Evolutionary conservation across 306 rosid species (phyloP).

Genomic region (Cotoneaster glaucophyllus): DNA sequence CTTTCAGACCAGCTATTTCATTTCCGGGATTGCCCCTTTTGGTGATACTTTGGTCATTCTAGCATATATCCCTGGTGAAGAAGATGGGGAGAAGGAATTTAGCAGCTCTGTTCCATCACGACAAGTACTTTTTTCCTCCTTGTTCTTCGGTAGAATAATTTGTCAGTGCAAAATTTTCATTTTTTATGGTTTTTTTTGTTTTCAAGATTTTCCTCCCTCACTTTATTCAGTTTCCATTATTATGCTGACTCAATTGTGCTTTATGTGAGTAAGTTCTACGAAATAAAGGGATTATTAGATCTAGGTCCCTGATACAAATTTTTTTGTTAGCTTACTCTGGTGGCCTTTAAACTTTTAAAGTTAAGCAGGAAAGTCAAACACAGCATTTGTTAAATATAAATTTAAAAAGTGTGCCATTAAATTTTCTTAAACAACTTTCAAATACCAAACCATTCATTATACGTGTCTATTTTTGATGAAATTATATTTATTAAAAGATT

Average conservation of each 20-base stretch:
- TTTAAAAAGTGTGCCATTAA: neutral
- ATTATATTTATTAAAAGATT: neutral
- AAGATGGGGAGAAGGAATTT: slow-evolving; percentile 79
- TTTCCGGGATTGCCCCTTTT: slow-evolving; percentile 94
- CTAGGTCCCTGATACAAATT: neutral
- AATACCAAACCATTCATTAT: neutral
- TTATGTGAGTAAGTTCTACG: neutral
- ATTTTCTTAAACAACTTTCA: neutral
- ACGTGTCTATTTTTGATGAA: neutral
- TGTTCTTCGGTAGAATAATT: neutral
- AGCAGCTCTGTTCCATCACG: slow-evolving; percentile 69
- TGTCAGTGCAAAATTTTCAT: neutral
- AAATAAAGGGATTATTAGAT: neutral
- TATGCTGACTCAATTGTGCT: neutral
- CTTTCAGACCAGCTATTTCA: slow-evolving; percentile 81
- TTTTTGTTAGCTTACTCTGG: neutral
- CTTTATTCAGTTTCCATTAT: neutral
- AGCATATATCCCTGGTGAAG: slow-evolving; percentile 87
- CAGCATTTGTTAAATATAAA: neutral
- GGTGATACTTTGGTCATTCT: slow-evolving; percentile 92
- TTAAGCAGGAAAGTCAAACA: neutral
- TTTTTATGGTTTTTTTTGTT: neutral
- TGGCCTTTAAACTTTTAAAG: neutral
- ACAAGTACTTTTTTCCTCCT: slow-evolving; percentile 43
- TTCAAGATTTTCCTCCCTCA: neutral